Base-by-base conservation (phyloP, 345 rosid species). In the Moricandia arvensis region DNA sequence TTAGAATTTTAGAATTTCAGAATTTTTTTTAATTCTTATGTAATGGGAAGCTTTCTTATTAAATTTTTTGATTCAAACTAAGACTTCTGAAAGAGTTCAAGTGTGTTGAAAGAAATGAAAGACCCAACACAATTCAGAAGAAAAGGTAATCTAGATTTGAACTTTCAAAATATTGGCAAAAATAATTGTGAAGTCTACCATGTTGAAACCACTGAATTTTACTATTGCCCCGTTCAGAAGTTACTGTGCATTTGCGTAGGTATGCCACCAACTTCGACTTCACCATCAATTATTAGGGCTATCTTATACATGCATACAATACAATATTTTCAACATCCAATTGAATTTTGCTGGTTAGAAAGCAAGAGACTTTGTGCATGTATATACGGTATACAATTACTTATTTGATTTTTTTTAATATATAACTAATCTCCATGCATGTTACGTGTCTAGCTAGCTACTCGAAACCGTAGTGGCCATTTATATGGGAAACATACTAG, bases 231-330 rank as follows among this genome's bases (percentile, higher is more conserved):
- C 21, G 8, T 68, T 68, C 24, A 54, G 13, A 13, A 27, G 63
- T 58, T 38, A 16, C 8, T 35, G 38, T 69, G 53, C 63, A 33
- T 57, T 57, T 47, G 53, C 18, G 18, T 35, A 27, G 16, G 29
- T 15, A 59, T 30, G 66, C 66, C 45, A 18, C 75, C 66, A 29
- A 43, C 45, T 59, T 71, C 67, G 45, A 59, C 45, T 45, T 31
- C 75, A 45, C 59, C 13, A 16, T 29, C 60, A 31, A 16, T 12
- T 11, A 51, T 33, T 12, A 49, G 59, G 29, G 16, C 8, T 33
- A 17, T 9, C 49, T 12, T 61, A 62, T 5, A 16, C 7, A 62
- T 51, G 60, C 61, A 11, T 68, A 53, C 61, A 51, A 17, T 53
- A 31, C 10, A 17, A 12, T 1, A 13, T 17, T 10, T 63, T 17